Percentiles rank a stretch among this genome's conserved stretches.
phyloP scores from a whole-genome alignment of 768 basidiomycete species.

The Tylopilus sp. region DNA sequence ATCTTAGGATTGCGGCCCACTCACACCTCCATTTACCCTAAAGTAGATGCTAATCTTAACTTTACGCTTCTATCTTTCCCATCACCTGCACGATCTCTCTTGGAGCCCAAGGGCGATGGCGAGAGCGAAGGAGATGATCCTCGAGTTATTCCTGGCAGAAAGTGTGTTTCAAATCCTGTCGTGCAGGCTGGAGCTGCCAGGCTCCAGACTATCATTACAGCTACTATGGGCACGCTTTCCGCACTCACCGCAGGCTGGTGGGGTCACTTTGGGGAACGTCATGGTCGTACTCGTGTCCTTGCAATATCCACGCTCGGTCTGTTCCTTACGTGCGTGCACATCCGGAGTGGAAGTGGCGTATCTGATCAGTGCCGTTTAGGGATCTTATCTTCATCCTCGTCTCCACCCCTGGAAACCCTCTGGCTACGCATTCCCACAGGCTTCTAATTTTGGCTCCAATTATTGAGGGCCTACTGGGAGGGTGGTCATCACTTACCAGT shows the following conservation, averaged over 20 bases:
- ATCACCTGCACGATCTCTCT: slow-evolving; percentile 1
- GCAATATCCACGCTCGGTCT: slow-evolving; percentile 65
- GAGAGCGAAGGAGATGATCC: slow-evolving; percentile 39
- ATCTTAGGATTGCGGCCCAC: not conserved
- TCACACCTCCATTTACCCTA: slow-evolving; percentile 1
- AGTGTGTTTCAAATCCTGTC: slow-evolving; percentile 45
- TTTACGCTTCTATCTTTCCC: slow-evolving; percentile 12
- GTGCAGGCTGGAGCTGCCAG: slow-evolving; percentile 68
- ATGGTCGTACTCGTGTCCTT: slow-evolving; percentile 76
- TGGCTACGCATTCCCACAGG: slow-evolving; percentile 64
- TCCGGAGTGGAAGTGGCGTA: not conserved
- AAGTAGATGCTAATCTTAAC: slow-evolving; percentile 5
- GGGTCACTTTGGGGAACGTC: slow-evolving; percentile 73
- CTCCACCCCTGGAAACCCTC: slow-evolving; percentile 56
- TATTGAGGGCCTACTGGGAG: slow-evolving; percentile 78
- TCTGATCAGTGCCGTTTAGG: slow-evolving; percentile 38
- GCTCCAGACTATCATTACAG: slow-evolving; percentile 75
- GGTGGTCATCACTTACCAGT: slow-evolving; percentile 63
- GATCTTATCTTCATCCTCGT: slow-evolving; percentile 80
- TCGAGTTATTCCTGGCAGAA: slow-evolving; percentile 34
- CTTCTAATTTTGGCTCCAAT: slow-evolving; percentile 76
- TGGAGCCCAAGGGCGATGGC: slow-evolving; percentile 24
- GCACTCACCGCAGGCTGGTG: slow-evolving; percentile 85
- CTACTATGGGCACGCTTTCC: slow-evolving; percentile 73
- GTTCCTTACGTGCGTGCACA: slow-evolving; percentile 59